phyloP scores from a whole-genome alignment of 1,139 yeast species.

The Casaregolazyma lundiana region DNA sequence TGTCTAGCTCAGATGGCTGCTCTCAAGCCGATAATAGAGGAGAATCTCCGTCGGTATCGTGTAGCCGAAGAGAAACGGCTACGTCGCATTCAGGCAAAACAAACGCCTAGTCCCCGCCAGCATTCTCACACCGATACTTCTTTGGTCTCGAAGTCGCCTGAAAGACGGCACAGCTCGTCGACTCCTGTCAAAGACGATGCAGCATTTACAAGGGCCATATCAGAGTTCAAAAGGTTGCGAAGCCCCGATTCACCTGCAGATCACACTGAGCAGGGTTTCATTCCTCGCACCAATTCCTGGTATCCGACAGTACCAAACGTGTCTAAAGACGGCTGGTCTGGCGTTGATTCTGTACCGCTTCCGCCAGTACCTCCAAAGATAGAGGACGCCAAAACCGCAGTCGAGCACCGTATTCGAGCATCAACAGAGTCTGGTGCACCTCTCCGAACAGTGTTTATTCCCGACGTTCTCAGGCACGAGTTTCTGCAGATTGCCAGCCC shows the following conservation, averaged over 20 bases:
- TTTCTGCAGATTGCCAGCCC: slow-evolving; percentile 43
- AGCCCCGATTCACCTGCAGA: background rate
- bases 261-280: background rate
- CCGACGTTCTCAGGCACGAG: slow-evolving; percentile 37
- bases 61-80: slow-evolving; percentile 5
- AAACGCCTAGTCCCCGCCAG: background rate
- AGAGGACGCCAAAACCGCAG: slow-evolving; percentile 12
- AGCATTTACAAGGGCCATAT: slow-evolving; percentile 19
- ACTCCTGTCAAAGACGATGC: slow-evolving; percentile 10
- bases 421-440: slow-evolving; percentile 51
- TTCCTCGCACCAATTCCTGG: slow-evolving; percentile 2
- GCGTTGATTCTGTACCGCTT: slow-evolving; percentile 12
- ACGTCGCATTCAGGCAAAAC: background rate
- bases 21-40: slow-evolving; percentile 34
- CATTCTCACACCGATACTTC: background rate
- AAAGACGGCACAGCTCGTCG: background rate
- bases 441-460: slow-evolving; percentile 47
- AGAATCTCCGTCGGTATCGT: slow-evolving; percentile 30
- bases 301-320: background rate
- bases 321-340: background rate
- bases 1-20: slow-evolving; percentile 39
- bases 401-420: slow-evolving; percentile 39
- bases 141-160: background rate
- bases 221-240: slow-evolving; percentile 14
- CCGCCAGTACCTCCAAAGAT: slow-evolving; percentile 23